phyloP scores from a whole-genome alignment of 495 filamentous ascomycete genomes.

The Penicillium alfredii region DNA sequence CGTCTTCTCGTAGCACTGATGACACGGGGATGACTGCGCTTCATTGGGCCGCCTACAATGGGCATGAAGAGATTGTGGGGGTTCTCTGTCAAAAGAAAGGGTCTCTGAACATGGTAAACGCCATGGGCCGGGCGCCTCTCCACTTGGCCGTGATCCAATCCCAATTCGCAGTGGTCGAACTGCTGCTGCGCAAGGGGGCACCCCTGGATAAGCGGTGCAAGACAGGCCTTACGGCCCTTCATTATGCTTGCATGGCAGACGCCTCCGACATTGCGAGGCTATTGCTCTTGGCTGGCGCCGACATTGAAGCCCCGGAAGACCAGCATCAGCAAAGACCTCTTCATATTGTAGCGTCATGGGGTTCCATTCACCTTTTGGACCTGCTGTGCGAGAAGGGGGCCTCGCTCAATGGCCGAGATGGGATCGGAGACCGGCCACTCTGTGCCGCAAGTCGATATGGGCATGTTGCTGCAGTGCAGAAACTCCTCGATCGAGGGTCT shows the following conservation, averaged over 20 bases:
- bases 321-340: slow-evolving; percentile 30
- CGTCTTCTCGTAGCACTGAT: slow-evolving; percentile 23
- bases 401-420: slow-evolving; percentile 34
- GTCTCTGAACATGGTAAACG: slow-evolving; percentile 22
- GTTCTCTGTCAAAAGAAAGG: slow-evolving; percentile 28
- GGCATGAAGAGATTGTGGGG: slow-evolving; percentile 36
- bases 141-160: slow-evolving; percentile 38
- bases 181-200: slow-evolving; percentile 27
- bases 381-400: slow-evolving; percentile 36
- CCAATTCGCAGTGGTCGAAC: slow-evolving; percentile 36
- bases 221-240: slow-evolving; percentile 30
- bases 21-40: slow-evolving; percentile 41
- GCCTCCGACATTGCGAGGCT: slow-evolving; percentile 31
- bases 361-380: slow-evolving; percentile 28
- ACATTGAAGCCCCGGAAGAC: slow-evolving; percentile 32
- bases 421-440: slow-evolving; percentile 34
- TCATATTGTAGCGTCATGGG: slow-evolving; percentile 32
- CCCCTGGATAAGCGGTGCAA: slow-evolving; percentile 26
- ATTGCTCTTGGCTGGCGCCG: slow-evolving; percentile 34
- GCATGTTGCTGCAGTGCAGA: slow-evolving; percentile 31
- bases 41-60: slow-evolving; percentile 42
- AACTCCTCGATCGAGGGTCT: slow-evolving; percentile 34
- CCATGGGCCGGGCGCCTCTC: slow-evolving; percentile 33
- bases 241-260: slow-evolving; percentile 40
- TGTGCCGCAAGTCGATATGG: slow-evolving; percentile 33